These are phyloP conservation scores for Arthrobotrys conoides DNA, from an alignment of 2,329 filamentous ascomycete genomes.

Conservation along the genomic window DNA sequence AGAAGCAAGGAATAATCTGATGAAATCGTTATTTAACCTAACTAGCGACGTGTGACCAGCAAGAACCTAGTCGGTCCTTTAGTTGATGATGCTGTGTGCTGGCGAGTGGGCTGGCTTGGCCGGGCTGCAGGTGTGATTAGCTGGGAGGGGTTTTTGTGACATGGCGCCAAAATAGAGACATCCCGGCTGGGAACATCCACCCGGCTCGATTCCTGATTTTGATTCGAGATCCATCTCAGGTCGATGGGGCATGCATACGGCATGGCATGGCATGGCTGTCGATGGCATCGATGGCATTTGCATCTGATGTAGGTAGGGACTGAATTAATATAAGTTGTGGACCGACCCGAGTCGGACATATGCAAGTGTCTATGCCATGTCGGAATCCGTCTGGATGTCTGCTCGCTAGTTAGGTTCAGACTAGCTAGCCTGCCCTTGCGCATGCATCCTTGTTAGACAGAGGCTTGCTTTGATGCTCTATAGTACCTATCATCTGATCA, in stretches of 20 bases:
- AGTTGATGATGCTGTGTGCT: neutral
- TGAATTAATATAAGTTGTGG: neutral
- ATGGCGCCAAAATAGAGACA: neutral
- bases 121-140: neutral
- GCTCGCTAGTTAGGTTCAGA: neutral
- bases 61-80: neutral
- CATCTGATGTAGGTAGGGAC: neutral
- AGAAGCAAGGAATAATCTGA: neutral
- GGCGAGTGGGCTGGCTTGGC: constrained; percentile 7
- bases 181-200: neutral
- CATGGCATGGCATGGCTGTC: neutral
- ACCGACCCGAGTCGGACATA: constrained; percentile 36
- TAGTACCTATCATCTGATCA: neutral
- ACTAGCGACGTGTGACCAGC: constrained; percentile 40
- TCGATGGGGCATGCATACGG: too few species aligned
- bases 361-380: constrained; percentile 9
- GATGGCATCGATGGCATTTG: neutral
- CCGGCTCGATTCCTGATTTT: constrained; percentile 5
- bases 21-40: too few species aligned
- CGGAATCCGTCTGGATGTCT: constrained; percentile 8
- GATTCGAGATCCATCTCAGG: neutral
- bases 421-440: neutral
- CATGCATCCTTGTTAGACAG: constrained; percentile 19
- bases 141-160: neutral
- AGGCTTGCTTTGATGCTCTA: neutral